These are phyloP conservation scores for Salicornia ramosissima DNA, from an alignment of 148 eudicot species.

Conservation along the genomic window DNA sequence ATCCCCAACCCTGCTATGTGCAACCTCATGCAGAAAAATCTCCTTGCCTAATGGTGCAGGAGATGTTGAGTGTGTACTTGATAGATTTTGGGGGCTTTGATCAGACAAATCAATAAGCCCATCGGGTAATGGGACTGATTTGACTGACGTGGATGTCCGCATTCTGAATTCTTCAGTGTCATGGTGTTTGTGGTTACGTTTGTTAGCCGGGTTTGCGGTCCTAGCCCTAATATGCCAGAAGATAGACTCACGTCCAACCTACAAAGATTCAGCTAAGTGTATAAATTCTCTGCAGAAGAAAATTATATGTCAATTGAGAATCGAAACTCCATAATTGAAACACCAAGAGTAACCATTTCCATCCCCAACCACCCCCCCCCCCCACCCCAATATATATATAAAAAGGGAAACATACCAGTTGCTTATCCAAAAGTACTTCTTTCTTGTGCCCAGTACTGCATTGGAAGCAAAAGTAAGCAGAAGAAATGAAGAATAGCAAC, in stretches of 20 bases:
- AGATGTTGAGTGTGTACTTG: conserved; percentile 21
- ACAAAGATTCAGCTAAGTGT: conserved; percentile 3
- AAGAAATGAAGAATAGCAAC: conserved; percentile 13
- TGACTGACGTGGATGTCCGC: conserved; percentile 3
- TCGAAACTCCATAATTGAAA: conserved; percentile 5
- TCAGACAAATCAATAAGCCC: conserved; percentile 17
- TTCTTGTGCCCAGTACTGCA: conserved; percentile 89
- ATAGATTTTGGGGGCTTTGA: conserved; percentile 17
- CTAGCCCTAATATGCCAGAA: conserved; percentile 50
- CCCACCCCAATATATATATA: neutral
- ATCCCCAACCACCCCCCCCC: too few relatives aligned
- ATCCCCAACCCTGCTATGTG: conserved; percentile 93
- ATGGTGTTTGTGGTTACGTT: conserved; percentile 21
- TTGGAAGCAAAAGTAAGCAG: conserved; percentile 17
- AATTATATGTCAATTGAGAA: neutral
- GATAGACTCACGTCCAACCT: conserved; percentile 64
- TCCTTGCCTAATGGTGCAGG: conserved; percentile 58
- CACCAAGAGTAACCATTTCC: too few relatives aligned
- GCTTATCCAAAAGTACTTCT: conserved; percentile 72
- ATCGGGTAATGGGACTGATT: conserved; percentile 18
- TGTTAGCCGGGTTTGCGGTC: conserved; percentile 26
- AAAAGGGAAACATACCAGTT: conserved; percentile 45
- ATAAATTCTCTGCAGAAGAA: neutral
- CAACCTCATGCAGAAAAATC: conserved; percentile 59
- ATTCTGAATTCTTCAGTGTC: conserved; percentile 8